These are phyloP conservation scores for Tricholoma matsutake DNA, from an alignment of 768 basidiomycete species.

Conservation along the genomic window DNA sequence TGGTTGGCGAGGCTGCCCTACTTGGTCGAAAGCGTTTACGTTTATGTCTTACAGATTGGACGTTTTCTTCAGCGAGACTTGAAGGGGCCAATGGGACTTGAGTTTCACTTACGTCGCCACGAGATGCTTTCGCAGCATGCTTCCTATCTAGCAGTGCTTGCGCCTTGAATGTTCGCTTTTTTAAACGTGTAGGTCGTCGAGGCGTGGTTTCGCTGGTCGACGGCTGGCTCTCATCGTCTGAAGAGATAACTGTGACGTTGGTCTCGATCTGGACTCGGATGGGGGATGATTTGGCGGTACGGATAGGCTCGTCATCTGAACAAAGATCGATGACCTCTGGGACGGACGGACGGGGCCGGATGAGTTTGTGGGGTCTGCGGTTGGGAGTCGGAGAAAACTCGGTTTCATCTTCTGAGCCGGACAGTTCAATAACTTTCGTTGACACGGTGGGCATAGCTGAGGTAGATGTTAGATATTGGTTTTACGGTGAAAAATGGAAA, in stretches of 20 bases:
- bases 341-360: background rate
- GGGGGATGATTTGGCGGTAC: background rate
- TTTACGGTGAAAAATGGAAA: background rate
- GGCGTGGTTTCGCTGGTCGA: background rate
- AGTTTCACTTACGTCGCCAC: background rate
- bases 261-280: background rate
- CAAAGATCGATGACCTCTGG: constrained; percentile 9
- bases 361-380: background rate
- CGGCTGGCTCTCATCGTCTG: background rate
- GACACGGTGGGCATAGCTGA: background rate
- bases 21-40: background rate
- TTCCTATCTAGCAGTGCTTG: background rate
- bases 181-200: background rate
- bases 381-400: background rate
- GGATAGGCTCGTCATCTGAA: constrained; percentile 1
- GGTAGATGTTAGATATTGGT: background rate
- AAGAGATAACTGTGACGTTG: background rate
- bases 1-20: background rate
- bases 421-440: constrained; percentile 7
- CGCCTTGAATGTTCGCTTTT: background rate
- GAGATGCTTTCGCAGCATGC: background rate
- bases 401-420: constrained; percentile 6
- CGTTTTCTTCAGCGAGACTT: background rate
- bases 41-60: background rate
- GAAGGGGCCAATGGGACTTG: background rate